These are phyloP conservation scores for Galerina sulciceps DNA, from an alignment of 768 basidiomycete species.

Conservation along the genomic window DNA sequence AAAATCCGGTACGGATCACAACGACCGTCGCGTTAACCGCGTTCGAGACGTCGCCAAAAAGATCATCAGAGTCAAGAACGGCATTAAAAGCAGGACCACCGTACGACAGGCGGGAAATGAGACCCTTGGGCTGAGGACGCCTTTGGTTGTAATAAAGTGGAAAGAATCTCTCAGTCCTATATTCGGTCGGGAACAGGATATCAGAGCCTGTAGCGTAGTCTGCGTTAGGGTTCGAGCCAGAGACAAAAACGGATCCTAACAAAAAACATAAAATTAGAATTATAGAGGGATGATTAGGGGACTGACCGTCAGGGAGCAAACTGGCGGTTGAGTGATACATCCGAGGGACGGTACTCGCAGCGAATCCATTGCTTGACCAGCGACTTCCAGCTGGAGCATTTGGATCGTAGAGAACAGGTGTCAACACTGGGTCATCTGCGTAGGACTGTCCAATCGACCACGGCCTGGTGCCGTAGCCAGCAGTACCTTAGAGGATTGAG, in stretches of 20 bases:
- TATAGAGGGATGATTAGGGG: neutral
- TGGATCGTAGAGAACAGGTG: conserved; percentile 67
- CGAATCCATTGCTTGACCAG: conserved; percentile 66
- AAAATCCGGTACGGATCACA: conserved; percentile 69
- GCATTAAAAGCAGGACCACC: conserved; percentile 81
- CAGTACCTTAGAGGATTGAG: conserved; percentile 46
- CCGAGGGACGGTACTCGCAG: conserved; percentile 60
- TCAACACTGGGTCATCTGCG: conserved; percentile 61
- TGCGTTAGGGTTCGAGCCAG: conserved; percentile 81
- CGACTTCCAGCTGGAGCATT: conserved; percentile 55
- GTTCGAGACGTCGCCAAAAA: conserved; percentile 52
- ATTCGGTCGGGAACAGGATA: conserved; percentile 69
- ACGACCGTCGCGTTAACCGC: conserved; percentile 54
- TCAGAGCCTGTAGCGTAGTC: conserved; percentile 56
- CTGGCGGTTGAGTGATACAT: conserved; percentile 80
- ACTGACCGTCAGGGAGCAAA: conserved; percentile 61
- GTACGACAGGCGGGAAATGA: conserved; percentile 64
- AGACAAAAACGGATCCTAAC: conserved; percentile 67
- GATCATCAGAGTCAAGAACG: conserved; percentile 52
- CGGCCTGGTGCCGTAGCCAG: conserved; percentile 60
- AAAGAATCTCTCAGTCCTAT: conserved; percentile 75
- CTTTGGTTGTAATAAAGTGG: conserved; percentile 68
- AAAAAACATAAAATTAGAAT: neutral
- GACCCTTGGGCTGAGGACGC: conserved; percentile 60
- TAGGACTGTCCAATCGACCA: conserved; percentile 65